Percentiles rank a stretch among this genome's conserved stretches.
phyloP scores from a whole-genome alignment of 345 rosid species.

The Populus simonii region DNA sequence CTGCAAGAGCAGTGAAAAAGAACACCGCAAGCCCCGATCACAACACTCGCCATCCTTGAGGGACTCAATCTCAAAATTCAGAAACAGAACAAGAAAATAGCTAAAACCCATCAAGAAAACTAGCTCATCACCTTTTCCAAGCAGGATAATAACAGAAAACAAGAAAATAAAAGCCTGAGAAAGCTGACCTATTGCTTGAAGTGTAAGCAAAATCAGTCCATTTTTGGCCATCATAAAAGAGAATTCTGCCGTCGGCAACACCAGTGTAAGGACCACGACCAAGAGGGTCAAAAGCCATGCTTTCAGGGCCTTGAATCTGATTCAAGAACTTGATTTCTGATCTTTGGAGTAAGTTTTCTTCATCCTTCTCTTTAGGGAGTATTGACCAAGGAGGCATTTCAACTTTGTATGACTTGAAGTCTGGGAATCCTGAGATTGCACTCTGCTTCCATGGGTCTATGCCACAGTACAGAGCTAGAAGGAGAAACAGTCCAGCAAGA shows the following conservation, averaged over 20 bases:
- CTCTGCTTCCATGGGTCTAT: conserved; percentile 82
- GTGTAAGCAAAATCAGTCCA: conserved; percentile 84
- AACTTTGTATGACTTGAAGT: conserved; percentile 47
- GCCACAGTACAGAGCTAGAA: conserved; percentile 68
- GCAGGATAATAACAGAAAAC: not conserved
- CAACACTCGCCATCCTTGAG: too few species aligned
- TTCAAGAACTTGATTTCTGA: conserved; percentile 68
- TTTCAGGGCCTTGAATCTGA: conserved; percentile 93
- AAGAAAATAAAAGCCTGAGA: not conserved
- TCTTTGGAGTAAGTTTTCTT: conserved; percentile 55
- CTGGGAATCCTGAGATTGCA: conserved; percentile 58
- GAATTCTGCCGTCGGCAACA: conserved; percentile 80
- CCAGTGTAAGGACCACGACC: conserved; percentile 97
- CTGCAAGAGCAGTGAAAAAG: too few species aligned
- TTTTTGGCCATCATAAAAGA: conserved; percentile 69
- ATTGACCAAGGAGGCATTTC: conserved; percentile 48
- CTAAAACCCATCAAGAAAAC: not conserved
- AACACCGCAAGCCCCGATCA: too few species aligned
- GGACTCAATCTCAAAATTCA: not conserved
- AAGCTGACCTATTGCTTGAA: conserved; percentile 58
- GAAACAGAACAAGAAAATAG: not conserved
- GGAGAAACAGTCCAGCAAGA: conserved; percentile 42
- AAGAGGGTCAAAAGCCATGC: conserved; percentile 75
- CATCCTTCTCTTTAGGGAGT: conserved; percentile 48
- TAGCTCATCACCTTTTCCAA: not conserved